A percentile compares a stretch with the other conserved stretches of the same genome.
phyloP scores from a whole-genome alignment of 1,284 basidiomycete species.

The Binderoboletus segoi region DNA sequence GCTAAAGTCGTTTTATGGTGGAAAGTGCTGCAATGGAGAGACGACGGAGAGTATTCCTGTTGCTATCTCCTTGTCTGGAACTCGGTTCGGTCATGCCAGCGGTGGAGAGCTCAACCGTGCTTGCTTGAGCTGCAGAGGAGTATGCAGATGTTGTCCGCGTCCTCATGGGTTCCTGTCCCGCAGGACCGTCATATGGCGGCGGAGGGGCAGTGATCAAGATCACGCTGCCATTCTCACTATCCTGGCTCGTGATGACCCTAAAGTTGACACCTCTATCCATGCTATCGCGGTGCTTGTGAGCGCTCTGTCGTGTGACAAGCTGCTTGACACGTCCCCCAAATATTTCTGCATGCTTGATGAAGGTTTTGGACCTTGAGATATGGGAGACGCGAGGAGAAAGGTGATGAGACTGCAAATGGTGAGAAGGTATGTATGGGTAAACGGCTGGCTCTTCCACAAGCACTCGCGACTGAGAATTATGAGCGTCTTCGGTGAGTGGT shows the following conservation, averaged over 20 bases:
- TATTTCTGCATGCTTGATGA: conserved; percentile 32
- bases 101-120: conserved; percentile 16
- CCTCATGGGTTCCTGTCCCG: conserved; percentile 12
- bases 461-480: conserved; percentile 8
- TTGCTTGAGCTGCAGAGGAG: conserved; percentile 23
- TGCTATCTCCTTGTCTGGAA: conserved; percentile 17
- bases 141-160: conserved; percentile 25
- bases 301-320: conserved; percentile 20
- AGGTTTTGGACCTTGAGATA: conserved; percentile 15
- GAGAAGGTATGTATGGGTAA: conserved; percentile 7
- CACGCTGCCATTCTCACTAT: conserved; percentile 36
- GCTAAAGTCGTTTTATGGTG: conserved; percentile 26
- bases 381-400: background rate
- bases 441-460: conserved; percentile 6
- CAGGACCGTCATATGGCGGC: conserved; percentile 24
- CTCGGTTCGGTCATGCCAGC: conserved; percentile 11
- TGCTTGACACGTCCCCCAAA: conserved; percentile 32
- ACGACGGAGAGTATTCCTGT: conserved; percentile 29
- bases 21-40: conserved; percentile 33
- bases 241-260: conserved; percentile 24
- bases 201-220: conserved; percentile 35
- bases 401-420: background rate
- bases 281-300: conserved; percentile 11
- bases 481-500: conserved; percentile 15
- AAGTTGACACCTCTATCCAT: conserved; percentile 27